Evolutionary conservation across 2,329 filamentous ascomycete species (phyloP).

Genomic region (Ceratocystis cacaofunesta): DNA sequence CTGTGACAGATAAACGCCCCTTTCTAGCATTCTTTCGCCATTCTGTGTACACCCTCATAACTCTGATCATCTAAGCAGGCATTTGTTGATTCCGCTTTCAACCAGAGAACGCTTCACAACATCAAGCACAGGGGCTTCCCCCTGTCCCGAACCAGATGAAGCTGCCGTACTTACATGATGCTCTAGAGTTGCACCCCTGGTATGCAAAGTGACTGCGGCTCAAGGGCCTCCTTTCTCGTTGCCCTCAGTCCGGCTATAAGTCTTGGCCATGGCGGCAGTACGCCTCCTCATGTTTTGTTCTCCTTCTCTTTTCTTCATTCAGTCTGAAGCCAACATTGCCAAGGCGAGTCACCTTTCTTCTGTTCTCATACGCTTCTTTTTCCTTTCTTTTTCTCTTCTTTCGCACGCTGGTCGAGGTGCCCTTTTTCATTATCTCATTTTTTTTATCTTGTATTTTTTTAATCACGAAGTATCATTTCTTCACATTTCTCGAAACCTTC

Average conservation of each 20-base stretch:
- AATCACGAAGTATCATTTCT: background rate
- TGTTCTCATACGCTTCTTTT: constrained; percentile 5
- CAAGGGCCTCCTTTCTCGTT: background rate
- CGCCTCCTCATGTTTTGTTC: constrained; percentile 4
- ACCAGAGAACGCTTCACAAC: background rate
- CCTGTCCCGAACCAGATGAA: constrained; percentile 1
- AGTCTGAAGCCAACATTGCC: constrained; percentile 13
- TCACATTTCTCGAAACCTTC: background rate
- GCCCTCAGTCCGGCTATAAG: constrained; percentile 5
- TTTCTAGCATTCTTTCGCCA: background rate
- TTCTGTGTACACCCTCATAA: background rate
- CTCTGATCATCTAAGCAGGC: background rate
- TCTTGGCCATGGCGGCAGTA: constrained; percentile 11
- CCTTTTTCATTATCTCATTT: constrained; percentile 10
- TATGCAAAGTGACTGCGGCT: background rate
- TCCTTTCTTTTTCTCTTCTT: constrained; percentile 13
- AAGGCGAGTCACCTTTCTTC: constrained; percentile 15
- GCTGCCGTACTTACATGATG: constrained; percentile 7
- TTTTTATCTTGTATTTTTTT: constrained; percentile 1
- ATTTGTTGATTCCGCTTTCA: constrained; percentile 7
- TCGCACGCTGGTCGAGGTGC: constrained; percentile 17
- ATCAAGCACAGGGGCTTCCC: constrained; percentile 4
- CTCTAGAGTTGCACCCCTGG: background rate
- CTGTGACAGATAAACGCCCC: constrained; percentile 4
- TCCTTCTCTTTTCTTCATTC: constrained; percentile 12